Evolutionary conservation across 352 stramenopile genomes (phyloP).

Genomic region (Saprolegnia diclina): DNA sequence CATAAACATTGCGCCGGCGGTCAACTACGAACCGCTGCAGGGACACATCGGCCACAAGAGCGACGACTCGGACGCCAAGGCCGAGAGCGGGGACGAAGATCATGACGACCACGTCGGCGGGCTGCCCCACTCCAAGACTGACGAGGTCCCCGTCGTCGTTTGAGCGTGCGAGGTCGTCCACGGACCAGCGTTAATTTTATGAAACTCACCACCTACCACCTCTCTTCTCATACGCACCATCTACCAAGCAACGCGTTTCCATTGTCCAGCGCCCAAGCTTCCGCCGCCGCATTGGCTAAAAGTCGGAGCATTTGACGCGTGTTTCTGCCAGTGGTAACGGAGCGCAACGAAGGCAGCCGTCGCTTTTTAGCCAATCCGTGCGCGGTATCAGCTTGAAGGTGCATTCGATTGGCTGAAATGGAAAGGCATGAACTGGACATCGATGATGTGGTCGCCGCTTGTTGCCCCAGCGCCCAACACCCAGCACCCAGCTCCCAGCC

Average conservation of each 20-base stretch:
- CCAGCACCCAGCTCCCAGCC: no score
- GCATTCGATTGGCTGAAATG: slow-evolving; percentile 9
- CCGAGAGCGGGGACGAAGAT: slow-evolving; percentile 5
- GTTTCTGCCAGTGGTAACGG: not conserved
- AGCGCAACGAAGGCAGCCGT: not conserved
- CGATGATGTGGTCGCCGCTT: no score
- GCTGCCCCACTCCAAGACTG: not conserved
- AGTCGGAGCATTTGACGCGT: not conserved
- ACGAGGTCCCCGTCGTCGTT: slow-evolving; percentile 9
- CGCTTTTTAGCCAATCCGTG: not conserved
- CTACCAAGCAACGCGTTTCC: not conserved
- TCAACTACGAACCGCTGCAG: slow-evolving; percentile 44
- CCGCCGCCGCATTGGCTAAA: not conserved
- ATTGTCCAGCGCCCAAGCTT: not conserved
- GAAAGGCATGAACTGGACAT: not conserved
- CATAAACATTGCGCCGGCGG: slow-evolving; percentile 56
- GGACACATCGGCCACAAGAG: slow-evolving; percentile 13
- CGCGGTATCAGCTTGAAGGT: not conserved
- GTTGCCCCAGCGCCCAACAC: no score
- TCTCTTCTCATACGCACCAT: not conserved
- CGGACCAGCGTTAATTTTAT: slow-evolving; percentile 8
- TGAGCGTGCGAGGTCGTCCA: not conserved
- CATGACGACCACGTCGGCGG: slow-evolving; percentile 7
- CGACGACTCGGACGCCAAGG: slow-evolving; percentile 9
- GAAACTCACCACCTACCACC: not conserved